Conservation (phyloP, 352 stramenopile genomes). For the Pythium coloratum region DNA sequence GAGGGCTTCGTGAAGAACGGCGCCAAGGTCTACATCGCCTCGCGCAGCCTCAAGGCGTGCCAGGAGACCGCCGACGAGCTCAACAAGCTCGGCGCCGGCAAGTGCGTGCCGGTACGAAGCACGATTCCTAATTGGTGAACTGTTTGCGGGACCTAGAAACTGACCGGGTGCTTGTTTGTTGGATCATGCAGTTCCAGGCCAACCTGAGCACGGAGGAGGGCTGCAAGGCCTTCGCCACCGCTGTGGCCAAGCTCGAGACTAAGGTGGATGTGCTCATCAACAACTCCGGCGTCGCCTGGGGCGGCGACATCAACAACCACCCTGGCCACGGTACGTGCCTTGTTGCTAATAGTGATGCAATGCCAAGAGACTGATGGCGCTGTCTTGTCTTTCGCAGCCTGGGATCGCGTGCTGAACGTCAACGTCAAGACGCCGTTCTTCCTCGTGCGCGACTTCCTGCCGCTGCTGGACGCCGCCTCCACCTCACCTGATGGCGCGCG, state of each 20-base stretch:
- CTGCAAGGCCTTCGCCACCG: conserved; percentile 73
- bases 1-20: conserved; percentile 91
- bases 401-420: conserved; percentile 90
- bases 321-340: conserved; percentile 27
- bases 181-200: conserved; percentile 41
- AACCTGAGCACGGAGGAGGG: conserved; percentile 82
- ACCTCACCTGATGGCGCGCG: conserved; percentile 45
- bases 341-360: background rate
- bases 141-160: background rate
- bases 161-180: background rate
- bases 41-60: conserved; percentile 82
- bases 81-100: conserved; percentile 52
- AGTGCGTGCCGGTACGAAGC: conserved; percentile 53
- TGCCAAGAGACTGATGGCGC: background rate
- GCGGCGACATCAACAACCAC: conserved; percentile 43
- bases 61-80: conserved; percentile 63
- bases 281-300: conserved; percentile 86
- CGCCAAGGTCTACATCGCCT: conserved; percentile 93
- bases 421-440: conserved; percentile 97
- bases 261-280: conserved; percentile 94
- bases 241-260: conserved; percentile 75
- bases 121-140: background rate
- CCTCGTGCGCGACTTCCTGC: conserved; percentile 88
- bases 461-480: conserved; percentile 79
- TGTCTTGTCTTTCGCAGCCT: conserved; percentile 48